Percentiles rank a stretch among this genome's conserved stretches.
phyloP scores from a whole-genome alignment of 2,329 filamentous ascomycete species.

The Aspergillus ochraceus region DNA sequence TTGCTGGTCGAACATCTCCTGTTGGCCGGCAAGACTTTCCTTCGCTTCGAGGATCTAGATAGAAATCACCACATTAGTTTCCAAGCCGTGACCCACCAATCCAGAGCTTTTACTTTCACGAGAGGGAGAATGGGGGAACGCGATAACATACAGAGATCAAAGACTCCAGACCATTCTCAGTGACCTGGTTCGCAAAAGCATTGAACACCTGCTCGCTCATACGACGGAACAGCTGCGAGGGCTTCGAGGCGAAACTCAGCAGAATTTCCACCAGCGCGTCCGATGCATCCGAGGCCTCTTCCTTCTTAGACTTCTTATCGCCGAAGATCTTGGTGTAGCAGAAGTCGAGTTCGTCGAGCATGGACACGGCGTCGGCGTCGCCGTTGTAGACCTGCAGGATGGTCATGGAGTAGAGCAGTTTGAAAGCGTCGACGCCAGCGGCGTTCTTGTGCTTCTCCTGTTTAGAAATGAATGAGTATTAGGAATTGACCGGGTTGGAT shows the following conservation, averaged over 20 bases:
- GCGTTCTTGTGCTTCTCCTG: constrained; percentile 46
- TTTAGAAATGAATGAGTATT: constrained; percentile 40
- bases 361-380: constrained; percentile 78
- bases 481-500: constrained; percentile 12
- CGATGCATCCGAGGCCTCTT: constrained; percentile 54
- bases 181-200: constrained; percentile 75
- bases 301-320: constrained; percentile 53
- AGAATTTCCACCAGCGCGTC: constrained; percentile 83
- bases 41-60: constrained; percentile 70
- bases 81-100: too few relatives aligned
- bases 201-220: constrained; percentile 86
- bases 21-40: constrained; percentile 80
- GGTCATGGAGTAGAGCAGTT: constrained; percentile 78
- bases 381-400: constrained; percentile 89
- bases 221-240: constrained; percentile 79
- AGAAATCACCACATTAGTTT: constrained; percentile 42
- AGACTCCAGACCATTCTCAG: constrained; percentile 68
- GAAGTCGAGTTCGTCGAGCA: constrained; percentile 77
- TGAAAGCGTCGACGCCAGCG: constrained; percentile 61
- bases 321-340: constrained; percentile 66
- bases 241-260: constrained; percentile 83
- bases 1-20: constrained; percentile 77
- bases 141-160: constrained; percentile 50
- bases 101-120: neutral
- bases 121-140: neutral